Evolutionary conservation across 2,329 filamentous ascomycete species (phyloP).

Genomic region (Penicillium sumatraense): DNA sequence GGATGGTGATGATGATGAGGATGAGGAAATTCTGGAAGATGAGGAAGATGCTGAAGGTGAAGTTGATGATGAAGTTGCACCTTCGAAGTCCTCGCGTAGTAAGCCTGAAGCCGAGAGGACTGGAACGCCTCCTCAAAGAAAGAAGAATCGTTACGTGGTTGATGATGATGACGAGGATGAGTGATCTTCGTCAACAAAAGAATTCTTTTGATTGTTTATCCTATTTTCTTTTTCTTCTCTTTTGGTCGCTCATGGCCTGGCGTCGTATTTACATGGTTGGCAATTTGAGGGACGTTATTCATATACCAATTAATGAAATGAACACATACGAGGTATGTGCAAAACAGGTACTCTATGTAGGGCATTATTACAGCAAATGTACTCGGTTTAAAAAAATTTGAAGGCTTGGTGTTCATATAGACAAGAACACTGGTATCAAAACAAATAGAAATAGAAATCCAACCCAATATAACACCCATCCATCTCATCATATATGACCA

Average conservation of each 20-base stretch:
- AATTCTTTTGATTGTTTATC: too few relatives aligned
- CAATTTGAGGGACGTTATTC: slow-evolving; percentile 15
- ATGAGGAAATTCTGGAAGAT: slow-evolving; percentile 48
- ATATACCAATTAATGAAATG: slow-evolving; percentile 24
- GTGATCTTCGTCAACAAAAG: slow-evolving; percentile 27
- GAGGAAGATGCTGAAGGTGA: slow-evolving; percentile 53
- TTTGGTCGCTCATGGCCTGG: slow-evolving; percentile 18
- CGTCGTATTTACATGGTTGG: slow-evolving; percentile 21
- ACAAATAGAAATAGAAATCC: neutral
- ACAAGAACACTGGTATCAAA: neutral
- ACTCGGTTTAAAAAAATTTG: too few relatives aligned
- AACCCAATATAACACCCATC: neutral
- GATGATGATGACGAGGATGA: slow-evolving; percentile 54
- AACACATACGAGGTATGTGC: slow-evolving; percentile 5
- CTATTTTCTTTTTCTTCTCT: slow-evolving; percentile 9
- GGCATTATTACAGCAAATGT: too few relatives aligned
- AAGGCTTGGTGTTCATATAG: too few relatives aligned
- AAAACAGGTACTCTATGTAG: too few relatives aligned
- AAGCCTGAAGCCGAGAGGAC: slow-evolving; percentile 33
- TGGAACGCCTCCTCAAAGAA: slow-evolving; percentile 45
- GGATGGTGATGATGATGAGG: slow-evolving; percentile 49
- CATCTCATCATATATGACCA: neutral
- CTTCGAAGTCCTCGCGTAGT: slow-evolving; percentile 34
- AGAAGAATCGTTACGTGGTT: slow-evolving; percentile 53
- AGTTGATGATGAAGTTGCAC: slow-evolving; percentile 39